Evolutionary conservation across 1,284 basidiomycete genomes (phyloP), one percentile per base, ranked within the genome.

Genomic region (Marasmius oreades): DNA sequence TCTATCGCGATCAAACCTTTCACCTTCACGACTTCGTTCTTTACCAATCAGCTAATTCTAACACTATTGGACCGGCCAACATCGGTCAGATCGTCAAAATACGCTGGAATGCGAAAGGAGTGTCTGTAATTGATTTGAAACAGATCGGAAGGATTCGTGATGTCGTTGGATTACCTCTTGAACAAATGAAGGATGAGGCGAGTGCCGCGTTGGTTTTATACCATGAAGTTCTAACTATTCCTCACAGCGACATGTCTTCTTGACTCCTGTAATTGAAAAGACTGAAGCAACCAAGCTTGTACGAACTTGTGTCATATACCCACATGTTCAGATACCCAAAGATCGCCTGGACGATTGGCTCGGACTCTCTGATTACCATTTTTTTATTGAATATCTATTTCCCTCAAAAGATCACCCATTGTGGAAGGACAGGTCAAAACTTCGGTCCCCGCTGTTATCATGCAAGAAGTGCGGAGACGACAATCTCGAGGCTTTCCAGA

Each of bases 11-110:
- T 0, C 59, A 70, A 0, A 69, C 68, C 0, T 88, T 81, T 59
- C 85, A 88, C 55, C 54, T 73, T 0, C 65, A 80, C 51, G 86
- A 89, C 51, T 86, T 78, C 59, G 77, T 80, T 12, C 68, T 84
- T 2, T 77, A 82, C 63, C 73, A 71, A 12, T 50, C 47, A n/a
- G 28, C 28, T 43, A 51, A 44, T 8, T 42, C 12, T 20, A 37
- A 37, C 36, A 37, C 36, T 37, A n/a, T 65, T 62, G 73, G 74
- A 0, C 75, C 75, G 16, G 76, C 72, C 2, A 14, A 43, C 16
- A 54, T 61, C 22, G 60, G 60, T 8, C 55, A 59, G n/a, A 48
- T 61, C 20, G 31, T 34, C 12, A 14, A 42, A 10, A 55, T 60
- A n/a, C 20, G 18, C 1, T 33, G 45, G 18, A 47, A 51, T 31